Evolutionary conservation across 345 rosid species (phyloP).

Genomic region (Corchorus olitorius): DNA sequence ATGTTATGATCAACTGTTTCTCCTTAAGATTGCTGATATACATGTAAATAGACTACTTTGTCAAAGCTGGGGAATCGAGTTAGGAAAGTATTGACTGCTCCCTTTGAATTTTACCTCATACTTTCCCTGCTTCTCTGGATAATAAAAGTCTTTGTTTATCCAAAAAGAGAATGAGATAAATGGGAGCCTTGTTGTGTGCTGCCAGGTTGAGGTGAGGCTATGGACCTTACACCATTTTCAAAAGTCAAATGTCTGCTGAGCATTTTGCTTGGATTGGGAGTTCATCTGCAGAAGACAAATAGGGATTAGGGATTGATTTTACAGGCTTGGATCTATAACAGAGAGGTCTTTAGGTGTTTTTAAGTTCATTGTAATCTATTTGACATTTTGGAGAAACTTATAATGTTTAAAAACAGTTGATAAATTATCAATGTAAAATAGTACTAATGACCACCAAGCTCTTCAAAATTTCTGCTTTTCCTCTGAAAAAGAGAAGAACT

Average conservation of each 20-base stretch:
- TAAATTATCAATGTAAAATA: background rate
- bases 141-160: too few relatives aligned
- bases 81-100: too few relatives aligned
- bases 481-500: background rate
- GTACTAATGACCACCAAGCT: background rate
- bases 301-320: background rate
- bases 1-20: too few relatives aligned
- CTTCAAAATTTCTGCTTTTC: background rate
- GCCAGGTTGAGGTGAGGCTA: background rate
- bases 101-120: too few relatives aligned
- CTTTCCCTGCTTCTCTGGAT: too few relatives aligned
- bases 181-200: background rate
- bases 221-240: background rate
- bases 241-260: background rate
- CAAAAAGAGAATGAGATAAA: background rate
- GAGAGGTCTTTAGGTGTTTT: background rate
- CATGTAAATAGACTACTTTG: too few relatives aligned
- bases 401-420: background rate
- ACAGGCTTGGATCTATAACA: background rate
- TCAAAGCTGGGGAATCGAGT: too few relatives aligned
- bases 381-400: background rate
- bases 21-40: too few relatives aligned
- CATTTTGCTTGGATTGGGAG: background rate
- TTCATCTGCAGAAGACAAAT: background rate
- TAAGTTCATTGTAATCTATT: background rate